A percentile compares a stretch with the other conserved stretches of the same genome.
phyloP scores from a whole-genome alignment of 306 rosid genomes.

The Sicyos edulis region DNA sequence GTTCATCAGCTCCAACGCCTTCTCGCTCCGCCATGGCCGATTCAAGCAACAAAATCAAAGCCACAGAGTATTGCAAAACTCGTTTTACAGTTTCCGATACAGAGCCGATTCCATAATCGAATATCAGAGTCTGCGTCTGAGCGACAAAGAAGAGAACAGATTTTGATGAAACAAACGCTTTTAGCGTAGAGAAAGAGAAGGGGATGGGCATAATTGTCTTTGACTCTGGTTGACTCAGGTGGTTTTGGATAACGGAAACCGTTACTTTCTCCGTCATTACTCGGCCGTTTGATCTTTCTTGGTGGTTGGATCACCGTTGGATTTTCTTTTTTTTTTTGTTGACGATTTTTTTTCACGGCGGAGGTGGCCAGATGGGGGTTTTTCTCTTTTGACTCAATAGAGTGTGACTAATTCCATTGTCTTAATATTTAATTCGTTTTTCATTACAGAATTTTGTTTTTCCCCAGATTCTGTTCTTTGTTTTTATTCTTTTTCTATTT shows the following conservation, averaged over 20 bases:
- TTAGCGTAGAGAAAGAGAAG: conserved; percentile 18
- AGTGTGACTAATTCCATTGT: conserved; percentile 3
- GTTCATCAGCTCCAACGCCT: conserved; percentile 31
- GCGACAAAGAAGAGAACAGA: conserved; percentile 21
- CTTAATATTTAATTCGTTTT: background rate
- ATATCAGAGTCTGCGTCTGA: conserved; percentile 33
- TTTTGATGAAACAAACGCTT: conserved; percentile 22
- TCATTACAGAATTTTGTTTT: background rate
- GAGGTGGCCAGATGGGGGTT: too few relatives aligned
- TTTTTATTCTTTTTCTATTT: background rate
- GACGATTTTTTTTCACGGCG: conserved; percentile 36
- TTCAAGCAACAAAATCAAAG: conserved; percentile 33
- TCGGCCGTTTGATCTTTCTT: background rate
- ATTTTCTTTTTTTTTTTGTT: conserved; percentile 19
- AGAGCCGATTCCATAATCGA: conserved; percentile 23
- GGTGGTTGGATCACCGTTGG: conserved; percentile 18
- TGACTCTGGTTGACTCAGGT: conserved; percentile 75
- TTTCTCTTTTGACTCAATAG: conserved; percentile 25
- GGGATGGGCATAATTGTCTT: conserved; percentile 30
- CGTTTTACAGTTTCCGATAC: conserved; percentile 32
- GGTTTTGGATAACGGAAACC: conserved; percentile 33
- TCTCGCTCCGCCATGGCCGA: conserved; percentile 52
- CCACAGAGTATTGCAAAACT: conserved; percentile 15
- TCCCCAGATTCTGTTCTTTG: background rate
- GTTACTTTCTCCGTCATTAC: conserved; percentile 32